Evolutionary conservation across 2,329 filamentous ascomycete genomes (phyloP).

Genomic region (Pseudogymnoascus sp.): DNA sequence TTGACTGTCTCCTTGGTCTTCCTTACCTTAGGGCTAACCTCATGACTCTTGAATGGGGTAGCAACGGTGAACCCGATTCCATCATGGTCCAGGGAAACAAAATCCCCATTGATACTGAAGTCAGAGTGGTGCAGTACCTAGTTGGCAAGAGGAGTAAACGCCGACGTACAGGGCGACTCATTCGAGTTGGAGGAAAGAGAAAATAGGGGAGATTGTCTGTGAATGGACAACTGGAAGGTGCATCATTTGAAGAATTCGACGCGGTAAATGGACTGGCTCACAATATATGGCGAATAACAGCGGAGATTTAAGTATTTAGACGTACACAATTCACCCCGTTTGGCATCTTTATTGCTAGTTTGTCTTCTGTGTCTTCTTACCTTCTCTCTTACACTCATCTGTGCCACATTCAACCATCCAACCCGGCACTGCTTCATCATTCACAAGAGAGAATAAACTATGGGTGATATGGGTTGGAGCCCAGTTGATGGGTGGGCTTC

Average conservation of each 20-base stretch:
- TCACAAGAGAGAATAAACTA: not conserved
- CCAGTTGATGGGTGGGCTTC: slow-evolving; percentile 2
- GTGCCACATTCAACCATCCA: not conserved
- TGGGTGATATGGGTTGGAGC: slow-evolving; percentile 1
- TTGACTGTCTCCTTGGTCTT: not conserved
- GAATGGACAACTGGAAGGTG: not conserved
- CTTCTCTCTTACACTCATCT: not conserved
- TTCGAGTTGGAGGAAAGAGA: not conserved
- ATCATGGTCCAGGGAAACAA: not conserved
- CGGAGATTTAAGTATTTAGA: not conserved
- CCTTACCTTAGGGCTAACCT: not conserved
- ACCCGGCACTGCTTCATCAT: not conserved
- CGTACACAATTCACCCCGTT: not conserved
- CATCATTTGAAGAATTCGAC: not conserved
- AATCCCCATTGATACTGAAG: not conserved
- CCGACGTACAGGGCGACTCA: not conserved
- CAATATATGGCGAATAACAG: not conserved
- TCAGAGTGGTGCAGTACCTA: not conserved
- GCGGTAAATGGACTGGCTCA: not conserved
- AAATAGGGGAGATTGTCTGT: not conserved
- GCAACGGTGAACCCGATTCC: not conserved
- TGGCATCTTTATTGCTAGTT: not conserved
- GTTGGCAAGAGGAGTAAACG: not conserved
- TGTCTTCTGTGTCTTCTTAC: not conserved
- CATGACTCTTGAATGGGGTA: not conserved